Conservation (phyloP, 2,329 filamentous ascomycete genomes). For the Polytolypa hystricis region DNA sequence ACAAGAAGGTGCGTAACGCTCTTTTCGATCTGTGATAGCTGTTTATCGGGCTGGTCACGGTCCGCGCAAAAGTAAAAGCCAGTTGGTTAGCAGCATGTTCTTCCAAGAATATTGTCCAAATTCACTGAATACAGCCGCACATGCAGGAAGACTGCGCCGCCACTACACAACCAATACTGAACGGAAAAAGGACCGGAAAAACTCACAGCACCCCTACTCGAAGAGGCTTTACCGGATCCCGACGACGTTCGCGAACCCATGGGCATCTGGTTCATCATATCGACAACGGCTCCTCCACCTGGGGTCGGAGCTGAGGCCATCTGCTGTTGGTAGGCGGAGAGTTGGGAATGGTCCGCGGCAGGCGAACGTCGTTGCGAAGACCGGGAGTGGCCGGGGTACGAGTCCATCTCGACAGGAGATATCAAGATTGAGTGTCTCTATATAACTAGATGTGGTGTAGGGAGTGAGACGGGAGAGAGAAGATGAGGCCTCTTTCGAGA, state of each 20-base stretch:
- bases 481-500: no score
- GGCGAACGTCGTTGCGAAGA: slow-evolving; percentile 52
- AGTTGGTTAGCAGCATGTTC: no score
- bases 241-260: slow-evolving; percentile 54
- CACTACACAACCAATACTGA: background rate
- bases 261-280: slow-evolving; percentile 39
- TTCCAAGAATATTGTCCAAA: slow-evolving; percentile 1
- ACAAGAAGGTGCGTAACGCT: slow-evolving; percentile 96
- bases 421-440: no score
- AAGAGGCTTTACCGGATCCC: slow-evolving; percentile 52
- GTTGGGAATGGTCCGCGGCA: slow-evolving; percentile 49
- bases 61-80: background rate
- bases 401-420: no score
- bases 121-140: background rate
- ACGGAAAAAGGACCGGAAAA: slow-evolving; percentile 2
- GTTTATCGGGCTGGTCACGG: slow-evolving; percentile 51
- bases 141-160: background rate
- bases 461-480: no score
- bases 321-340: slow-evolving; percentile 24
- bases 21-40: slow-evolving; percentile 95
- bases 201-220: slow-evolving; percentile 49
- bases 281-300: slow-evolving; percentile 41
- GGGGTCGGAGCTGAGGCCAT: slow-evolving; percentile 31
- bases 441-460: no score
- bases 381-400: no score